Base-by-base conservation (phyloP, 2,329 filamentous ascomycete genomes). In the Trichoderma harzianum region DNA sequence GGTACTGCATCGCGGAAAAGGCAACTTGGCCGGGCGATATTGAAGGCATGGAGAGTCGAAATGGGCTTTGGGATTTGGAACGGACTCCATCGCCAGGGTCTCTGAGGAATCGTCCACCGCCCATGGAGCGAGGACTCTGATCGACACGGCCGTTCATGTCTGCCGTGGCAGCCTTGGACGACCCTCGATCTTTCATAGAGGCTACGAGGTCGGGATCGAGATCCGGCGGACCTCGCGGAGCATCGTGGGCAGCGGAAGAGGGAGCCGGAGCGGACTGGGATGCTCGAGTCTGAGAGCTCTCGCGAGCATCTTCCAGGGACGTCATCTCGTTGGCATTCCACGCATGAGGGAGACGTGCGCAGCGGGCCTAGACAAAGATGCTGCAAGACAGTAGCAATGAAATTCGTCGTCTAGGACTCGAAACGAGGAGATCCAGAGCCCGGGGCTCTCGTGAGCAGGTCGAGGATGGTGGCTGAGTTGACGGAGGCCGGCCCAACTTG, bases 1-100 rank as follows among this genome's bases (percentile, higher is more conserved):
- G 84, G 77, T 92, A 93, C 77, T 93, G 91, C 80, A 95, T 83
- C 6, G 91, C 89, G 1, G 90, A 87, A 72, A 93, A 89, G 26
- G 91, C 90, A 51, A 90, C 80, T 75, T 89, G 86, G 1, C 83
- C 85, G 0, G 86, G 83, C 0, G 84, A 86, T 63, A 86, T 82
- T 68, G 79, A 79, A 0, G 86, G 85, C 80, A 88, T 86, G 7
- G 82, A 30, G 74, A 84, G 75, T 24, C 81, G 80, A 39, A 82
- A 80, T 18, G 81, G 80, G 57, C 80, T 83, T 61, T 80, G 81
- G 8, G 81, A 82, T 7, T 79, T 75, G 16, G 81, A 81, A n/a
- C 82, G 77, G 34, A 74, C 76, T 30, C 73, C 74, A 24, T 75
- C 70, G 3, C 58, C 58, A 12, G 77, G 72, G 21, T 82, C 81